Evolutionary conservation across 1,284 basidiomycete species (phyloP).

Genomic region (Ustilago cynodontis): DNA sequence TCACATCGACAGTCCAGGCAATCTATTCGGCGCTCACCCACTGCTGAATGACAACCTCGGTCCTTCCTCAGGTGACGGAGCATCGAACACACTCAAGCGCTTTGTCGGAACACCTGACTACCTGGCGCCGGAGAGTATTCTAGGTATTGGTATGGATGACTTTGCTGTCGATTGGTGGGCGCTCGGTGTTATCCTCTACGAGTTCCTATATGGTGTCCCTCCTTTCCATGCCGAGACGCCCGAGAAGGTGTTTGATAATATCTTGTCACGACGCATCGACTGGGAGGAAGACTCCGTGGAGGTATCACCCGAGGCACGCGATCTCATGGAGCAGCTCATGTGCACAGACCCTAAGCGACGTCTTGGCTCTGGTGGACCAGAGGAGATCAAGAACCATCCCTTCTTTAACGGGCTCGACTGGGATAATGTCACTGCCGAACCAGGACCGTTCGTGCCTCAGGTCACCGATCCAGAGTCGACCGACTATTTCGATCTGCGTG

Average conservation of each 20-base stretch:
- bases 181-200: constrained; percentile 96
- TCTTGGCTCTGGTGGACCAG: constrained; percentile 87
- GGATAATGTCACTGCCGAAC: constrained; percentile 86
- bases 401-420: constrained; percentile 93
- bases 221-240: constrained; percentile 98
- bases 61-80: constrained; percentile 74
- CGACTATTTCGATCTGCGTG: constrained; percentile 97
- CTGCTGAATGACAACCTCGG: constrained; percentile 49
- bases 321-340: constrained; percentile 91
- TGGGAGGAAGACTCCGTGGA: constrained; percentile 96
- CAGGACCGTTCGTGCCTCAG: constrained; percentile 95
- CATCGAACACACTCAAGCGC: constrained; percentile 65
- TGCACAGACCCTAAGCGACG: constrained; percentile 83
- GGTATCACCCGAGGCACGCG: constrained; percentile 84
- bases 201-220: constrained; percentile 96
- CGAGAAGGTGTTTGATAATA: constrained; percentile 98
- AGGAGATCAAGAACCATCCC: constrained; percentile 91
- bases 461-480: constrained; percentile 96
- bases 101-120: constrained; percentile 98
- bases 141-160: constrained; percentile 95
- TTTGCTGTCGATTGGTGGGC: constrained; percentile 99
- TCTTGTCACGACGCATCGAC: constrained; percentile 92
- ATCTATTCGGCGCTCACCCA: constrained; percentile 51
- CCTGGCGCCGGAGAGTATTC: constrained; percentile 93
- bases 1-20: constrained; percentile 60